Evolutionary conservation across 495 filamentous ascomycete species (phyloP).

Genomic region (Hypoxylon lienhwacheense): DNA sequence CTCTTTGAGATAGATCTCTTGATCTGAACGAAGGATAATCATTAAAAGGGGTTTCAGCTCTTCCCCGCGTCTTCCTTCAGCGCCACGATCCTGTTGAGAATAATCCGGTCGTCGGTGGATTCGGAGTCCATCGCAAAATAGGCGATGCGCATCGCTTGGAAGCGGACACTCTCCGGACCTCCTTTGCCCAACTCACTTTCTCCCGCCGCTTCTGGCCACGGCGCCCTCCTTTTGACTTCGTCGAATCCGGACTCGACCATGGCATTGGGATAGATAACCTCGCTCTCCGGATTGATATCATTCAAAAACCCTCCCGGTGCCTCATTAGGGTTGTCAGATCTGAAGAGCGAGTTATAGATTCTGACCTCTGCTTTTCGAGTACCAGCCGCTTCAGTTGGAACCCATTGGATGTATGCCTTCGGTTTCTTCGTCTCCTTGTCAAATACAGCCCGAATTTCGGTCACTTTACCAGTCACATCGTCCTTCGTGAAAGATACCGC

Average conservation of each 20-base stretch:
- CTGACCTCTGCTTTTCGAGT: slow-evolving; percentile 76
- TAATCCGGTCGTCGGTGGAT: slow-evolving; percentile 70
- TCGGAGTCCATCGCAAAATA: slow-evolving; percentile 87
- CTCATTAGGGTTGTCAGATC: slow-evolving; percentile 72
- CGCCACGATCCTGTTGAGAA: slow-evolving; percentile 90
- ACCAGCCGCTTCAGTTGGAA: slow-evolving; percentile 64
- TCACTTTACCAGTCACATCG: slow-evolving; percentile 65
- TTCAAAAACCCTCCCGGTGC: slow-evolving; percentile 76
- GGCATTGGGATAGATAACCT: slow-evolving; percentile 74
- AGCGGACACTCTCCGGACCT: slow-evolving; percentile 75
- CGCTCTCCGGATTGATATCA: slow-evolving; percentile 83
- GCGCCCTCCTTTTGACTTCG: slow-evolving; percentile 71
- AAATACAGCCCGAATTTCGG: slow-evolving; percentile 65
- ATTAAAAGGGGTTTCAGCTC: slow-evolving; percentile 38
- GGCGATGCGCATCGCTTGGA: slow-evolving; percentile 88
- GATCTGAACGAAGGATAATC: too few relatives aligned
- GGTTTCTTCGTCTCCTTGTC: slow-evolving; percentile 76
- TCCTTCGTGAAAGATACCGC: slow-evolving; percentile 77
- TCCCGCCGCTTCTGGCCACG: slow-evolving; percentile 79
- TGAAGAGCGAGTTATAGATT: slow-evolving; percentile 82
- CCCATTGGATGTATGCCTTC: slow-evolving; percentile 93
- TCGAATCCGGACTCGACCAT: slow-evolving; percentile 83
- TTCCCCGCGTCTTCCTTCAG: slow-evolving; percentile 88
- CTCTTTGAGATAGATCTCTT: too few relatives aligned
- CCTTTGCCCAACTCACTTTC: slow-evolving; percentile 59